phyloP scores from a whole-genome alignment of 1,139 yeast genomes.

The Yamadazyma epiphylla region DNA sequence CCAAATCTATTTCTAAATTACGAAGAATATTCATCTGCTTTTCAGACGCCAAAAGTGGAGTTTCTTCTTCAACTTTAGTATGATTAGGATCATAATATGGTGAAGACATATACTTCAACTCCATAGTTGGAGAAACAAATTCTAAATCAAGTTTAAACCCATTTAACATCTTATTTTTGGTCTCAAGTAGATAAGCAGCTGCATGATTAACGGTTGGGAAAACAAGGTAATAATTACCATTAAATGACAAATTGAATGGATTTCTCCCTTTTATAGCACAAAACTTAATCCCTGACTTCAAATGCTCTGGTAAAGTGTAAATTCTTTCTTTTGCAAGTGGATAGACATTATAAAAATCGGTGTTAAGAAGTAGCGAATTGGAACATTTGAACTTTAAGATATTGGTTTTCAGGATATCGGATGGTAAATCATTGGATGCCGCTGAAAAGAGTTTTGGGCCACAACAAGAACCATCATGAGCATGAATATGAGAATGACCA shows the following conservation, averaged over 20 bases:
- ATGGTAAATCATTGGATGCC: conserved; percentile 23
- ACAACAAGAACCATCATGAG: no score
- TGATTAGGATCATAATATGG: conserved; percentile 15
- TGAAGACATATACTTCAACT: conserved; percentile 22
- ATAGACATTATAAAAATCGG: conserved; percentile 37
- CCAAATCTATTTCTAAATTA: not conserved
- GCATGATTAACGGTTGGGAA: conserved; percentile 49
- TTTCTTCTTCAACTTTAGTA: not conserved
- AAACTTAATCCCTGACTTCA: conserved; percentile 23
- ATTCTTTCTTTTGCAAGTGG: conserved; percentile 30
- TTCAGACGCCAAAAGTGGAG: not conserved
- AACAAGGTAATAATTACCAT: conserved; percentile 49
- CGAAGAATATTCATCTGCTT: no score
- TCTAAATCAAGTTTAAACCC: conserved; percentile 45
- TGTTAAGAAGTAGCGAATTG: conserved; percentile 29
- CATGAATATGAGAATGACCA: no score
- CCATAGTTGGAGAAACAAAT: conserved; percentile 28
- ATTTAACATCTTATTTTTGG: conserved; percentile 44
- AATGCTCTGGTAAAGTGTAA: conserved; percentile 19
- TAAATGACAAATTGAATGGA: conserved; percentile 38
- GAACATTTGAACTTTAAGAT: conserved; percentile 34
- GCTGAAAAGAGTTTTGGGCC: conserved; percentile 20
- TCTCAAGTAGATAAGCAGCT: conserved; percentile 46
- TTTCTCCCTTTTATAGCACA: conserved; percentile 46
- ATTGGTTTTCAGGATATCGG: conserved; percentile 15